These are phyloP conservation scores for Bauhinia variegata DNA, from an alignment of 306 rosid species.

Conservation along the genomic window DNA sequence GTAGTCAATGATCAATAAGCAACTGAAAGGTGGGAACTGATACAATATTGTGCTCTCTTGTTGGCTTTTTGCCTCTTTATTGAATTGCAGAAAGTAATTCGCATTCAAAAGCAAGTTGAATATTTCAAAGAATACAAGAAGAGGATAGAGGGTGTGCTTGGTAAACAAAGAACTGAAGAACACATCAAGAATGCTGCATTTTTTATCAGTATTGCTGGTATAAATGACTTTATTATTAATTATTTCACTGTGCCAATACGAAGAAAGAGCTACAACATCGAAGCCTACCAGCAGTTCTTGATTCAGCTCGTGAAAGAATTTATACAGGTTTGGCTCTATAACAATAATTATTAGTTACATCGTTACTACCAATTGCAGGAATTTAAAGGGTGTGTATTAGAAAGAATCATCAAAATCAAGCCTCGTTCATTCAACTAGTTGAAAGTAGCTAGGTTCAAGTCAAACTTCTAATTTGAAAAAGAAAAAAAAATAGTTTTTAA, in stretches of 20 bases:
- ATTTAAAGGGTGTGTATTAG: too few species aligned
- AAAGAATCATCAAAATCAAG: too few species aligned
- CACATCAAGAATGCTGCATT: constrained; percentile 58
- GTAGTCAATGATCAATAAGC: too few species aligned
- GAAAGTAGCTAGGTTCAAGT: too few species aligned
- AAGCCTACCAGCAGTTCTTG: constrained; percentile 51
- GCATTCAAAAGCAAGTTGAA: constrained; percentile 55
- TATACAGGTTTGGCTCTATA: constrained; percentile 51
- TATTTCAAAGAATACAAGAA: constrained; percentile 61
- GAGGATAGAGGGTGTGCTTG: constrained; percentile 53
- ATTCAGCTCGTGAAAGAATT: constrained; percentile 48
- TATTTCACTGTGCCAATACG: constrained; percentile 60
- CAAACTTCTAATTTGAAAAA: too few species aligned
- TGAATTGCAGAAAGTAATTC: constrained; percentile 62
- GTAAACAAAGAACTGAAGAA: constrained; percentile 39
- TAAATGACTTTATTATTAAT: constrained; percentile 72
- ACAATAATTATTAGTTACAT: background rate
- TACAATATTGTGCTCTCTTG: too few species aligned
- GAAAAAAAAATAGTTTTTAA: too few species aligned
- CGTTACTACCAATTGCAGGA: too few species aligned
- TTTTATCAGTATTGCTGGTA: constrained; percentile 71
- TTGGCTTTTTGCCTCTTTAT: background rate
- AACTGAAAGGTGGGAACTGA: too few species aligned
- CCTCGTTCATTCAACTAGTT: too few species aligned
- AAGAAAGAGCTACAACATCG: constrained; percentile 35